Evolutionary conservation across 176 grass and related monocot species (phyloP), one percentile per base, ranked within the genome.

Genomic region (Canna indica): DNA sequence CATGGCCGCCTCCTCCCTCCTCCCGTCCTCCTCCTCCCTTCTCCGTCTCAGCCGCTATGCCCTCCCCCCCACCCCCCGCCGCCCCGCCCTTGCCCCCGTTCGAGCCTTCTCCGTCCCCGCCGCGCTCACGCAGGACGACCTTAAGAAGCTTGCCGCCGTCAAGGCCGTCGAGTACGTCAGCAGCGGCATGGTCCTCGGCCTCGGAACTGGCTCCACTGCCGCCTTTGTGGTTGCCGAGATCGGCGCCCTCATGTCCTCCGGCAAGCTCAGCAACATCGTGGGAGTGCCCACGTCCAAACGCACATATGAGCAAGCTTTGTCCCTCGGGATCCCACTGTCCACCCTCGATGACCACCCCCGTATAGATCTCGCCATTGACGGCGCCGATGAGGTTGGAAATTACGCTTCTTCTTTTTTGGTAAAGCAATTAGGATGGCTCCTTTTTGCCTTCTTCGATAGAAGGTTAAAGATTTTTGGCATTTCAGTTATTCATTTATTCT

Each of bases 331-430:
- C 64, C 89, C 89, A 30, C 94, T 99, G 20, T 87, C 94, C 68
- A 99, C 89, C 10, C 84, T 99, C n/a, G 94, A 93, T 18, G 86
- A 90, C 28, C 82, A 99, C 84, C 89, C 94, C 11, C 60, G 45
- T 56, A 78, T 99, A 61, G 84, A 99, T 82, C 89, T 99, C 42
- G 94, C 94, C 44, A 93, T 99, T 47, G 94, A 99, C 79, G 94
- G 94, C 16, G 86, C 94, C 22, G 94, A 99, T 71, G 94, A 99
- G 94, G 94, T 99, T n/a, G n/a, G n/a, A n/a, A n/a, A n/a, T n/a
- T n/a, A n/a, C n/a, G 36, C 36, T 39, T 39, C 36, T 8, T 39
- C n/a, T 39, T 39, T 39, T 39, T 39, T 39, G 36, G 3, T 39
- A 39, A 39, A 39, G 36, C 8, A 39, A 3, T 8, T 39, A 8